A percentile compares a stretch with the other conserved stretches of the same genome.
Conservation (phyloP, 495 filamentous ascomycete genomes). For the Aspergillus biplanus region DNA sequence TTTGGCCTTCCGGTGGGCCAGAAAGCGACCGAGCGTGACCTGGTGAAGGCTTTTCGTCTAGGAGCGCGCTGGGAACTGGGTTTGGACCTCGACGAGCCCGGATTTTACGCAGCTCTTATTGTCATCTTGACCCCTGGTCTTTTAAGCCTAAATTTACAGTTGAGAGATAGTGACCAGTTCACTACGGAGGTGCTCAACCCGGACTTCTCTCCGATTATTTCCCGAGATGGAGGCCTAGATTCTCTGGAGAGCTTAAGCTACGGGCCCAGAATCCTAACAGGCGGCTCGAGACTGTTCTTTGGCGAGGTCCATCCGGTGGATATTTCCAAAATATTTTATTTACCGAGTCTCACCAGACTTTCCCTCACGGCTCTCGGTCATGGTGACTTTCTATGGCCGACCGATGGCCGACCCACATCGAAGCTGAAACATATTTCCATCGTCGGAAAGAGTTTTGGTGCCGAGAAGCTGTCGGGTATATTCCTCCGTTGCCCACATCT, state of each 20-base stretch:
- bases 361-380: background rate
- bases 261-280: background rate
- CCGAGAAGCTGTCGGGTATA: background rate
- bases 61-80: background rate
- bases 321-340: background rate
- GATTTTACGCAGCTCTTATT: background rate
- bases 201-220: background rate
- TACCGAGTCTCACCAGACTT: background rate
- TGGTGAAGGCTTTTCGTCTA: background rate
- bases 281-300: background rate
- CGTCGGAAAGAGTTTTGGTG: background rate
- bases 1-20: background rate
- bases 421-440: background rate
- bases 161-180: background rate
- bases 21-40: background rate
- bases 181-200: background rate
- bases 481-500: background rate
- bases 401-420: background rate
- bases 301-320: background rate
- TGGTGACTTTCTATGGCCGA: background rate
- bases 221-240: background rate
- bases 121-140: background rate
- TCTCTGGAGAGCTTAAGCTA: background rate
- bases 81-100: background rate
- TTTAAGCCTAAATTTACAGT: background rate